Evolutionary conservation across 768 basidiomycete genomes (phyloP).

Genomic region (Tricholoma bakamatsutake): DNA sequence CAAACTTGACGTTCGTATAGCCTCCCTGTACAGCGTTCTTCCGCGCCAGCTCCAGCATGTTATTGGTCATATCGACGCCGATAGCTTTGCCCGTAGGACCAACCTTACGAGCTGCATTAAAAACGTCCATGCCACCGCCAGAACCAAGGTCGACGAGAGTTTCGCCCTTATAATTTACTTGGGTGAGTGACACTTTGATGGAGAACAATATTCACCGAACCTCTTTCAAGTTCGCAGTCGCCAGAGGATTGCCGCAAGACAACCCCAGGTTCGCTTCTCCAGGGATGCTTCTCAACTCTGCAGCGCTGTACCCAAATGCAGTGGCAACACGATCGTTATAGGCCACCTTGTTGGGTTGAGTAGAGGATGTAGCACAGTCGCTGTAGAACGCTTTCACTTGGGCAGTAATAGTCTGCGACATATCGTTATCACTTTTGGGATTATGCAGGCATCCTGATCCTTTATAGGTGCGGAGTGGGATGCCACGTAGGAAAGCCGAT

Average conservation of each 20-base stretch:
- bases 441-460: too few relatives aligned
- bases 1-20: neutral
- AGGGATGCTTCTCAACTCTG: slow-evolving; percentile 38
- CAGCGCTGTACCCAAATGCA: slow-evolving; percentile 43
- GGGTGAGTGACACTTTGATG: neutral
- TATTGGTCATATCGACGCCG: slow-evolving; percentile 33
- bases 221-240: slow-evolving; percentile 38
- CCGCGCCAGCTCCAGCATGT: neutral
- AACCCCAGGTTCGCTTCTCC: slow-evolving; percentile 41
- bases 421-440: neutral
- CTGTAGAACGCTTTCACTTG: neutral
- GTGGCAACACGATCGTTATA: slow-evolving; percentile 23
- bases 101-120: slow-evolving; percentile 45
- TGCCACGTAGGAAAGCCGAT: too few relatives aligned
- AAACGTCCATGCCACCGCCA: slow-evolving; percentile 51
- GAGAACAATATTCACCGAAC: slow-evolving; percentile 19
- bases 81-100: slow-evolving; percentile 44
- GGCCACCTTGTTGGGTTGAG: slow-evolving; percentile 12
- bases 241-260: slow-evolving; percentile 50
- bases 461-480: too few relatives aligned
- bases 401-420: neutral
- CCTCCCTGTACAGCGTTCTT: neutral
- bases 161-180: slow-evolving; percentile 43
- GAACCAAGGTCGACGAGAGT: slow-evolving; percentile 51
- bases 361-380: neutral